These are phyloP conservation scores for Collybiopsis luxurians DNA, from an alignment of 768 basidiomycete genomes.

Conservation along the genomic window DNA sequence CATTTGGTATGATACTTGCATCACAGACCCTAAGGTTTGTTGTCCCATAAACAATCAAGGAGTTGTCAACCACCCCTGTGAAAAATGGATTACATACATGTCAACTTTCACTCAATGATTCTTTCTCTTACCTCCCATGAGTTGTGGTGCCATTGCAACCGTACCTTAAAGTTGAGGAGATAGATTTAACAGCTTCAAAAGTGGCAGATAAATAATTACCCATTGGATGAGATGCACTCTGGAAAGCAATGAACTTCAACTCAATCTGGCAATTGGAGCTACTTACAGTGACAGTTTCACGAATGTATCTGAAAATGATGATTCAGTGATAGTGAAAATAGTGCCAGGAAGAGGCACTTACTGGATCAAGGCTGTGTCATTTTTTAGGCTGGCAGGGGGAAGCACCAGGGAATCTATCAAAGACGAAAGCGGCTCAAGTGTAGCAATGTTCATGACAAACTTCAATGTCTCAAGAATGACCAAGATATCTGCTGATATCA, in stretches of 20 bases:
- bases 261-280: neutral
- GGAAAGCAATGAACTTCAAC: neutral
- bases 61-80: conserved; percentile 35
- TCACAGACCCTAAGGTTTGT: conserved; percentile 12
- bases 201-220: neutral
- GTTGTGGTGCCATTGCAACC: neutral
- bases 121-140: neutral
- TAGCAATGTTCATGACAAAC: neutral
- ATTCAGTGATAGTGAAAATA: neutral
- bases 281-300: neutral
- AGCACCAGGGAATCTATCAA: neutral
- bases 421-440: neutral
- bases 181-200: neutral
- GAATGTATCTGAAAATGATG: neutral
- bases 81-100: neutral
- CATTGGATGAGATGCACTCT: neutral
- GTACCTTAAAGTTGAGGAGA: neutral
- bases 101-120: neutral
- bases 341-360: neutral
- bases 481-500: neutral
- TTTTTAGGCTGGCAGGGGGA: neutral
- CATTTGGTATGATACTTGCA: conserved; percentile 12
- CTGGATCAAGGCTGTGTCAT: neutral
- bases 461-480: neutral
- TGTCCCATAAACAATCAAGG: conserved; percentile 24